These are phyloP conservation scores for Syzygium malaccense DNA, from an alignment of 441 rosid species.

Conservation along the genomic window DNA sequence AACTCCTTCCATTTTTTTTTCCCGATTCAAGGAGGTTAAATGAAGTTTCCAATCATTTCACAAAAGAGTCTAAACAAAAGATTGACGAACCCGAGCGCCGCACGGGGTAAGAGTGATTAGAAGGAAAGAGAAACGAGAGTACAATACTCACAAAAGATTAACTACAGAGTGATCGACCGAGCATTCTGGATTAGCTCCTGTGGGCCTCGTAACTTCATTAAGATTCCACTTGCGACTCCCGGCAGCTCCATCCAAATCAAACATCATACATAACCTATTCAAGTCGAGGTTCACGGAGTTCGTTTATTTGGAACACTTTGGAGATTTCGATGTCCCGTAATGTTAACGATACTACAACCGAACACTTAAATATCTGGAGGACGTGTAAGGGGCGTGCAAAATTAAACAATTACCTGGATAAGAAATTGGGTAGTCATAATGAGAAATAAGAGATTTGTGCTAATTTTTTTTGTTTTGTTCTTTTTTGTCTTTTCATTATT, in stretches of 20 bases:
- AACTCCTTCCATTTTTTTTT: too few relatives aligned
- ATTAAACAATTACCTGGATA: not conserved
- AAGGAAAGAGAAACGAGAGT: too few relatives aligned
- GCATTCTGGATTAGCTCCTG: not conserved
- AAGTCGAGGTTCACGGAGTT: not conserved
- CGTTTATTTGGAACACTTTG: not conserved
- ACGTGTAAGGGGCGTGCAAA: not conserved
- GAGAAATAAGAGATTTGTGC: not conserved
- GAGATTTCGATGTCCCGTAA: not conserved
- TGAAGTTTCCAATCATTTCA: too few relatives aligned
- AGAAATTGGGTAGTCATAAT: not conserved
- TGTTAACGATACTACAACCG: not conserved
- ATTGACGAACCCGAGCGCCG: too few relatives aligned
- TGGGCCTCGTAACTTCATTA: not conserved
- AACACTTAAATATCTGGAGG: not conserved
- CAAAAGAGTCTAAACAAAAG: too few relatives aligned
- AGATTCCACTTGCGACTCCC: not conserved
- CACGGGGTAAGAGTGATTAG: too few relatives aligned
- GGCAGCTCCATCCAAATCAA: not conserved
- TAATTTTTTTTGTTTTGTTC: fast-evolving
- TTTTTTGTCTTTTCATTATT: not conserved
- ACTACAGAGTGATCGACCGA: not conserved
- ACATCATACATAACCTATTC: not conserved
- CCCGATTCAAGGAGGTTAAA: too few relatives aligned
- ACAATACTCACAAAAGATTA: too few relatives aligned